phyloP scores from a whole-genome alignment of 148 eudicot genomes.

The Heliamphora exappendiculata region DNA sequence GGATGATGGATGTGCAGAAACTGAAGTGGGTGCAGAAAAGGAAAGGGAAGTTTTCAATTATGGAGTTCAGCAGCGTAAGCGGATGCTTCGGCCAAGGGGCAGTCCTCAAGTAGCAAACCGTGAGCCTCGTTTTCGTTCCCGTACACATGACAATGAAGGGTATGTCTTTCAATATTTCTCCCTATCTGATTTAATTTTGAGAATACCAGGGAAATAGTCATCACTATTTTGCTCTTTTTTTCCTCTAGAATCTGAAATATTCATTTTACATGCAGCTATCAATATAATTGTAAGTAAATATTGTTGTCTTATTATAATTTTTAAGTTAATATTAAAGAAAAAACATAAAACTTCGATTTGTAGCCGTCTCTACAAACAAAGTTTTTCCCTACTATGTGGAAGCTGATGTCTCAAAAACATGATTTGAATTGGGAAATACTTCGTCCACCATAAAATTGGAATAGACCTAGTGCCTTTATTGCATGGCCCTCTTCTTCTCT shows the following conservation, averaged over 20 bases:
- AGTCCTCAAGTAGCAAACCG: slow-evolving; percentile 71
- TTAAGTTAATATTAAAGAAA: no score
- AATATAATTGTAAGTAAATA: background rate
- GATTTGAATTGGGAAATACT: background rate
- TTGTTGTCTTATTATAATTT: background rate
- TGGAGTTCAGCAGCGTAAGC: slow-evolving; percentile 87
- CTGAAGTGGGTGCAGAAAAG: slow-evolving; percentile 57
- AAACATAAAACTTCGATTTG: background rate
- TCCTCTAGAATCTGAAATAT: background rate
- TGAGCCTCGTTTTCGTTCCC: slow-evolving; percentile 70
- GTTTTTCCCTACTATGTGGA: background rate
- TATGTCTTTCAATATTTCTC: slow-evolving; percentile 21
- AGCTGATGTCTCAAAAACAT: background rate
- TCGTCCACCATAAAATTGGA: background rate
- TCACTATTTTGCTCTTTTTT: background rate
- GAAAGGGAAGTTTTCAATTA: slow-evolving; percentile 71
- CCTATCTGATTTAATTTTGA: background rate
- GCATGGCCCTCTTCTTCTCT: no score
- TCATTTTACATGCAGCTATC: background rate
- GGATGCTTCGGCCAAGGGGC: slow-evolving; percentile 93
- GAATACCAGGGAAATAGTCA: background rate
- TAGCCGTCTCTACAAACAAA: background rate
- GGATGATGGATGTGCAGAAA: slow-evolving; percentile 64
- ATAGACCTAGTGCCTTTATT: background rate
- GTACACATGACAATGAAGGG: slow-evolving; percentile 76